A percentile compares a stretch with the other conserved stretches of the same genome.
Evolutionary conservation across 179 eudicot species (phyloP).

Genomic region (Beta corolliflora): DNA sequence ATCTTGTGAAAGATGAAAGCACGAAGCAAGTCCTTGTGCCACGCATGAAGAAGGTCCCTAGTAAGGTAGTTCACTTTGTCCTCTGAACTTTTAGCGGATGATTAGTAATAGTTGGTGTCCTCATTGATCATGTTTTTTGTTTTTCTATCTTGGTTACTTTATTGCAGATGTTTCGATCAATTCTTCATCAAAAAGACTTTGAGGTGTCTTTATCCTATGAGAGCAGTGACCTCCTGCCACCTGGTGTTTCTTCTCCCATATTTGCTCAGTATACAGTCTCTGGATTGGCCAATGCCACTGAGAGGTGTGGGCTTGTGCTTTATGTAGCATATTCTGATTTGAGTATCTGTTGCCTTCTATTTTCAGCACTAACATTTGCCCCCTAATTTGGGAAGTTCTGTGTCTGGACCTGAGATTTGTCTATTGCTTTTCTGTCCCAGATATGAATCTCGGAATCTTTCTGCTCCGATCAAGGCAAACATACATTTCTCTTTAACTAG

Average conservation of each 20-base stretch:
- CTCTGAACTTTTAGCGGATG: neutral
- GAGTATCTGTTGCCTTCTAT: constrained; percentile 14
- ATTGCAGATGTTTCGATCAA: constrained; percentile 76
- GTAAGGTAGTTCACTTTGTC: constrained; percentile 58
- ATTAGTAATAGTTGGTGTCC: neutral
- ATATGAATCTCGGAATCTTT: constrained; percentile 82
- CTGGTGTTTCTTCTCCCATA: constrained; percentile 62
- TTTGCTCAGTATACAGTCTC: constrained; percentile 74
- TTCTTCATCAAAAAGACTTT: constrained; percentile 78
- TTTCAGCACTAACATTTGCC: neutral
- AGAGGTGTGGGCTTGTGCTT: constrained; percentile 55
- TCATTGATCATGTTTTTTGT: neutral
- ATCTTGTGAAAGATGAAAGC: constrained; percentile 76
- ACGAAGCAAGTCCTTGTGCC: constrained; percentile 76
- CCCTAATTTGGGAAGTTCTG: neutral
- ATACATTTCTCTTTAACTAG: constrained; percentile 88
- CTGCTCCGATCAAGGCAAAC: constrained; percentile 91
- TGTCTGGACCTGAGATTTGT: neutral
- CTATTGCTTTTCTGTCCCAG: constrained; percentile 32
- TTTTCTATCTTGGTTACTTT: neutral
- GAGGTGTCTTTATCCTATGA: constrained; percentile 83
- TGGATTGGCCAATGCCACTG: constrained; percentile 81
- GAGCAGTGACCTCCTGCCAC: constrained; percentile 66
- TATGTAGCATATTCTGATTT: constrained; percentile 11
- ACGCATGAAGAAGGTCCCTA: constrained; percentile 88